phyloP scores from a whole-genome alignment of 1,139 yeast genomes.

The Yamadazyma epiphylla region DNA sequence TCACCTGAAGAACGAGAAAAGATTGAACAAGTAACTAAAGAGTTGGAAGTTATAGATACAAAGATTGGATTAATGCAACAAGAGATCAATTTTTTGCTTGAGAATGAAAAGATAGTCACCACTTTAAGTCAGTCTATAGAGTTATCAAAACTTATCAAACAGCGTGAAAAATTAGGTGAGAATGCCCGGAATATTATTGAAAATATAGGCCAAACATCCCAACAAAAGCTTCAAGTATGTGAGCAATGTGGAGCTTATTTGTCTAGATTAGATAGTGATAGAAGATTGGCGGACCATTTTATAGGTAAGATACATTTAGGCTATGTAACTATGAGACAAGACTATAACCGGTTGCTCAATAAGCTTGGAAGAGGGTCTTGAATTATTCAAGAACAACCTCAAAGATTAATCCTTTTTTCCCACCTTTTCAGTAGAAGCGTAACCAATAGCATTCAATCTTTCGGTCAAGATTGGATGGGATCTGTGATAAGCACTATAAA shows the following conservation, averaged over 20 bases:
- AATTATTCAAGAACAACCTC: too few relatives aligned
- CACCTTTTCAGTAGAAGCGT: conserved; percentile 43
- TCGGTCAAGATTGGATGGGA: conserved; percentile 91
- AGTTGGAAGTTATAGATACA: conserved; percentile 64
- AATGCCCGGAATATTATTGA: conserved; percentile 62
- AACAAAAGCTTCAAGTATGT: conserved; percentile 89
- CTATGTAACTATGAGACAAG: conserved; percentile 69
- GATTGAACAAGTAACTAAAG: conserved; percentile 59
- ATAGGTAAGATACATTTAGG: conserved; percentile 85
- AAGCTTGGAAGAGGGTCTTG: conserved; percentile 14
- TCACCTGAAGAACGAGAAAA: conserved; percentile 73
- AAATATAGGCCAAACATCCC: conserved; percentile 80
- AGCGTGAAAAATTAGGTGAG: conserved; percentile 48
- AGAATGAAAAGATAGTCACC: conserved; percentile 48
- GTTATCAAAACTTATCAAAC: conserved; percentile 40
- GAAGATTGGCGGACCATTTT: conserved; percentile 89
- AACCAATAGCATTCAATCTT: conserved; percentile 71
- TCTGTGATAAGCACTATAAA: conserved; percentile 83
- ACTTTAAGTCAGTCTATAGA: conserved; percentile 47
- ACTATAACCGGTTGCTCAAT: conserved; percentile 45
- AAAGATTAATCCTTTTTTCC: conserved; percentile 20
- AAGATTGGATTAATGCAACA: conserved; percentile 65
- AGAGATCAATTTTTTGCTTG: conserved; percentile 60
- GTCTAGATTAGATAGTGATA: conserved; percentile 82
- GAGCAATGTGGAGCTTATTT: conserved; percentile 88